phyloP scores from a whole-genome alignment of 768 basidiomycete genomes.

The Trametopsis cervina region DNA sequence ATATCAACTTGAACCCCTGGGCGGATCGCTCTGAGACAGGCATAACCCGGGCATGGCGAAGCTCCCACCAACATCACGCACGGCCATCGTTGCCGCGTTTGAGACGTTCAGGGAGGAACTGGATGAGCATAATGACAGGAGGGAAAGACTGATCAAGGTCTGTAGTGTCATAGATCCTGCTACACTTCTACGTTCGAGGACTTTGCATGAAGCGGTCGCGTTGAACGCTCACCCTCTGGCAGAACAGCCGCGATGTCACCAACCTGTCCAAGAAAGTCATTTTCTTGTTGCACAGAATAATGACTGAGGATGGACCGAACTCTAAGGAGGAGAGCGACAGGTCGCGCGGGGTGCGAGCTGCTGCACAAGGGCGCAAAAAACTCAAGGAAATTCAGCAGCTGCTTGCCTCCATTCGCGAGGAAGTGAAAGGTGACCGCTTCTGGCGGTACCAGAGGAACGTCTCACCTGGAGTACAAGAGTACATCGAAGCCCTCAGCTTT shows the following conservation, averaged over 20 bases:
- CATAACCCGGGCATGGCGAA: constrained; percentile 2
- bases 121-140: constrained; percentile 78
- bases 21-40: too few relatives aligned
- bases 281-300: constrained; percentile 81
- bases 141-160: constrained; percentile 90
- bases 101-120: constrained; percentile 60
- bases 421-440: constrained; percentile 61
- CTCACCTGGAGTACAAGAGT: constrained; percentile 87
- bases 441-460: constrained; percentile 74
- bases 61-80: constrained; percentile 7
- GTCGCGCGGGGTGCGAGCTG: constrained; percentile 39
- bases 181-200: neutral
- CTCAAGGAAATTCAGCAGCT: constrained; percentile 58
- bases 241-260: constrained; percentile 85
- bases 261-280: constrained; percentile 90
- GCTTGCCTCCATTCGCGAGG: constrained; percentile 54
- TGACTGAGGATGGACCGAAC: constrained; percentile 33
- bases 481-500: constrained; percentile 90
- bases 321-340: constrained; percentile 13
- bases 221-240: constrained; percentile 12
- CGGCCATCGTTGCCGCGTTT: constrained; percentile 36
- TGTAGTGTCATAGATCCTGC: constrained; percentile 4
- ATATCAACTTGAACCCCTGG: too few relatives aligned
- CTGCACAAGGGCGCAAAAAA: constrained; percentile 46
- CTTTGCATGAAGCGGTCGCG: neutral